Evolutionary conservation across 2,329 filamentous ascomycete species (phyloP).

Genomic region (Talaromyces sp.): DNA sequence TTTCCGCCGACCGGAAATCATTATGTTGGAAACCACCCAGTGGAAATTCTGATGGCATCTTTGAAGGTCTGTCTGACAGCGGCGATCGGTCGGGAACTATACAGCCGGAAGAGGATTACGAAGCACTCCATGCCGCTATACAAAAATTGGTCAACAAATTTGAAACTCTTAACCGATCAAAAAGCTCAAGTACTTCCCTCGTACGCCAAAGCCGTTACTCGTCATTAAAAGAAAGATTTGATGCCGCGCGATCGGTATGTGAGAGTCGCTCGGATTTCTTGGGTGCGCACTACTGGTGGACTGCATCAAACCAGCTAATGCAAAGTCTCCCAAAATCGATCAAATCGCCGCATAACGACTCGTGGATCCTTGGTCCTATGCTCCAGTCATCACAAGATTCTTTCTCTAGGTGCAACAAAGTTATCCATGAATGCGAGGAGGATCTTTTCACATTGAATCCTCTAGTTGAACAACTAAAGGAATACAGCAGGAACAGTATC

Average conservation of each 20-base stretch:
- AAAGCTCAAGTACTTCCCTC: constrained; percentile 17
- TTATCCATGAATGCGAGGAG: constrained; percentile 35
- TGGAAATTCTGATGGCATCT: constrained; percentile 56
- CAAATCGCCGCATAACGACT: constrained; percentile 54
- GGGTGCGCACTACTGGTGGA: constrained; percentile 78
- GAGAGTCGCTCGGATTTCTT: constrained; percentile 77
- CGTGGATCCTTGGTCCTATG: constrained; percentile 66
- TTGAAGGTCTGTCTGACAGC: constrained; percentile 51
- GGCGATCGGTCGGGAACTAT: constrained; percentile 31
- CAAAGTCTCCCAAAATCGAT: constrained; percentile 53
- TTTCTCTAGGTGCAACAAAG: constrained; percentile 26
- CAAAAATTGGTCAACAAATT: constrained; percentile 76
- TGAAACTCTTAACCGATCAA: constrained; percentile 62
- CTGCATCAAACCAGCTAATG: constrained; percentile 68
- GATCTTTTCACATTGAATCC: constrained; percentile 73
- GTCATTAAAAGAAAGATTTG: constrained; percentile 39
- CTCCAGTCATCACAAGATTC: constrained; percentile 50
- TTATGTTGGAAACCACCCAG: constrained; percentile 62
- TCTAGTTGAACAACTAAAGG: constrained; percentile 71
- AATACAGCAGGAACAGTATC: constrained; percentile 69
- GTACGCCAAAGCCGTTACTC: constrained; percentile 10
- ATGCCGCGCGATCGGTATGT: constrained; percentile 70
- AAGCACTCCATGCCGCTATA: constrained; percentile 74
- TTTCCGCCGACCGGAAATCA: constrained; percentile 65
- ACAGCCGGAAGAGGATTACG: constrained; percentile 72